Evolutionary conservation across 2,329 filamentous ascomycete species (phyloP), one percentile per base, ranked within the genome.

Genomic region (Apiospora sp.): DNA sequence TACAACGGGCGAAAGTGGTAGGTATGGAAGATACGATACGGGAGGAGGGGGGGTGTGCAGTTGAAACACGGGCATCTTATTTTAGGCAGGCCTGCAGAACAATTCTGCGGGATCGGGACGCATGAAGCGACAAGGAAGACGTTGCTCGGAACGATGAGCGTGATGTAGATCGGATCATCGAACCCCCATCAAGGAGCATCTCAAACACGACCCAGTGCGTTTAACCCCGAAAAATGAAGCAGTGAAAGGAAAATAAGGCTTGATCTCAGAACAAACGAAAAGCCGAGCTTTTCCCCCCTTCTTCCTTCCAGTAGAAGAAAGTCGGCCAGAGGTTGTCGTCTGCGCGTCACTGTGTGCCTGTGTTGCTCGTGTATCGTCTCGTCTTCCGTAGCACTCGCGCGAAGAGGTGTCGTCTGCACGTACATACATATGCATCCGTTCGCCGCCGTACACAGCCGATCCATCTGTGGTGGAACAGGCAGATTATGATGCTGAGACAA

Each of bases 61-160:
- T 77, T 75, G 75, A 76, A 77, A 75, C 75, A 75, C 73, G 37
- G 46, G 73, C 71, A 72, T 73, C 71, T 74, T 72, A 72, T 75
- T 76, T 76, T 76, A 73, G 76, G 72, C 72, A 73, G 70, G 70
- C 72, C 69, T 73, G 64, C 72, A 74, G 74, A 75, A 48, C 58
- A 69, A 68, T 73, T 73, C 72, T 73, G 73, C 37, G 58, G 58
- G 58, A 64, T 64, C 58, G 58, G 58, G 58, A 64, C 58, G 58
- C 58, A 64, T 64, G 34, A 64, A 64, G 58, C 58, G 58, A 64
- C 58, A 61, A 61, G 54, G 54, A 61, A 61, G 27, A 37, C 16
- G 37, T n/a, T 4, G 67, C 67, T 48, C 37, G 61, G 64, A 68
- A 64, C 61, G 61, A 58, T 67, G 68, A 48, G 64, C 46, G 44